A percentile compares a stretch with the other conserved stretches of the same genome.
phyloP scores from a whole-genome alignment of 495 filamentous ascomycete genomes.

The Aspergillus panamensis region DNA sequence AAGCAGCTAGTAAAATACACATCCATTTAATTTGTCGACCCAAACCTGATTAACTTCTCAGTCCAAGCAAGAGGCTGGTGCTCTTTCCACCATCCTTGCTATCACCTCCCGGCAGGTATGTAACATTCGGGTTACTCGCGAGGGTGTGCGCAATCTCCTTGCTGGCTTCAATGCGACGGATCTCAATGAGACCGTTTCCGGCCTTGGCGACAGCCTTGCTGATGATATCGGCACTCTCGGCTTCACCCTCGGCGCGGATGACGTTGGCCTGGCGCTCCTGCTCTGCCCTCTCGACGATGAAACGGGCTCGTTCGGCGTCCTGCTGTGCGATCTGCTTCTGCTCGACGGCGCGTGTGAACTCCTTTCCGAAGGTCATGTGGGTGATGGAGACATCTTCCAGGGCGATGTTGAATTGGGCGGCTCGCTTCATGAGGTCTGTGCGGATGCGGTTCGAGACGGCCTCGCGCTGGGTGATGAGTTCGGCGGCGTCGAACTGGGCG shows the following conservation, averaged over 20 bases:
- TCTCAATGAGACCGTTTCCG: slow-evolving; percentile 90
- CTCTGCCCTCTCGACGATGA: slow-evolving; percentile 98
- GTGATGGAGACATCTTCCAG: slow-evolving; percentile 99
- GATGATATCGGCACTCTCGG: slow-evolving; percentile 93
- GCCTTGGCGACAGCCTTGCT: slow-evolving; percentile 84
- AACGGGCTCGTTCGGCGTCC: slow-evolving; percentile 93
- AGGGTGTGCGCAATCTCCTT: slow-evolving; percentile 93
- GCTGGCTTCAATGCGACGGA: slow-evolving; percentile 94
- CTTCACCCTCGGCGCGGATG: slow-evolving; percentile 95
- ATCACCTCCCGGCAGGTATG: slow-evolving; percentile 80
- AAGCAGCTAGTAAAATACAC: slow-evolving; percentile 23
- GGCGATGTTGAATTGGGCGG: slow-evolving; percentile 97
- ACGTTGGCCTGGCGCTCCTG: slow-evolving; percentile 98
- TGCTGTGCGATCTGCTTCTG: slow-evolving; percentile 99
- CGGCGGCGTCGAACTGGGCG: slow-evolving; percentile 97
- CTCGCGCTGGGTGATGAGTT: slow-evolving; percentile 99
- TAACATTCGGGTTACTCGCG: slow-evolving; percentile 88
- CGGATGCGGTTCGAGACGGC: slow-evolving; percentile 94
- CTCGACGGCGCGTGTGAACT: slow-evolving; percentile 97
- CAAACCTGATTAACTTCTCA: slow-evolving; percentile 43
- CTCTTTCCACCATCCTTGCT: slow-evolving; percentile 62
- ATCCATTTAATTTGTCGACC: slow-evolving; percentile 18
- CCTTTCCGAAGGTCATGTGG: slow-evolving; percentile 99
- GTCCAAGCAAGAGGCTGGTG: slow-evolving; percentile 56
- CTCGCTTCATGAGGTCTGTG: slow-evolving; percentile 88